Base-by-base conservation (phyloP, 768 basidiomycete genomes). In the Rubroboletus satanas region DNA sequence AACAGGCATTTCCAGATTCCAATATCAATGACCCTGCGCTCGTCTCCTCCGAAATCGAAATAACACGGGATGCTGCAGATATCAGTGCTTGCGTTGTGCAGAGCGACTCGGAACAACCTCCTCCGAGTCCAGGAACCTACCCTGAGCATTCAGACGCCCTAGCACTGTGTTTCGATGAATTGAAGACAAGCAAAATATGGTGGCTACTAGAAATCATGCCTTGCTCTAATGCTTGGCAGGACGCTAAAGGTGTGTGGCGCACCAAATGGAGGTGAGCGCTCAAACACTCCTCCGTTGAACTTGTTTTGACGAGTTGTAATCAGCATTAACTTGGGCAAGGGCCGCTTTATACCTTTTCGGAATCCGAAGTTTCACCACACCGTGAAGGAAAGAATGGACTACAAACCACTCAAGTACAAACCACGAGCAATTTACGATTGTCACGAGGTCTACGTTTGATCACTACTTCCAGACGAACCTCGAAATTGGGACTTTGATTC, bases 121-220 rank as follows among this genome's bases (percentile, higher is more conserved):
- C 51, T 23, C 10, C 46, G 7, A 33, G 3, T 23, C 14, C 49
- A 10, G 33, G 36, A 18, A 5, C 42, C 26, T 55, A 55, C 35
- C 51, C 59, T 11, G 62, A 71, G 47, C 38, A 26, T 29, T 51
- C 54, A n/a, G 48, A 70, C 33, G 76, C 75, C n/a, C 39, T 81
- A n/a, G 70, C 81, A 62, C 80, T 78, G 1, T 60, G 84, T 2
- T 71, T 82, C 56, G 87, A 90, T 59, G 51, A 74, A 56, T 70
- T 91, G 43, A 67, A 72, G 65, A 45, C 46, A 8, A 66, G 67
- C 15, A 69, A 66, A 18, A 5, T 74, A 1, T 92, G 89, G 89
- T 87, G 85, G 87, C 33, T 87, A n/a, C 69, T 90, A 35, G 89
- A 92, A 69, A 70, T 88, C 28, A 29, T 89, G 0, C 88, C 85